Conservation (phyloP, 495 filamentous ascomycete species). For the Schizothecium vesticola region DNA sequence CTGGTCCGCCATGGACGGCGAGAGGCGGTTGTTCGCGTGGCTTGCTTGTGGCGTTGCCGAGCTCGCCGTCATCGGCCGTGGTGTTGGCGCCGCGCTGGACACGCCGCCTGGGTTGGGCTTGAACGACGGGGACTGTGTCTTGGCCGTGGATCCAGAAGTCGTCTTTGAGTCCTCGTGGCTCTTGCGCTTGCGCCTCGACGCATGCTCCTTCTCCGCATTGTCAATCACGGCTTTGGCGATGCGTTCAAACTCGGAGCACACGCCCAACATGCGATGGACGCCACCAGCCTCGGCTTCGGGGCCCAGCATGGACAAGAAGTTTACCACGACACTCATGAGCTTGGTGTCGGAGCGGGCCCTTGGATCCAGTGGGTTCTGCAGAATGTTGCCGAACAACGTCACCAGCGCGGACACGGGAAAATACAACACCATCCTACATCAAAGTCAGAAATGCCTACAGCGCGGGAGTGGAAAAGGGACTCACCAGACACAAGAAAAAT, state of each 20-base stretch:
- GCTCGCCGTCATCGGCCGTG: constrained; percentile 29
- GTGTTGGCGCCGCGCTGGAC: constrained; percentile 22
- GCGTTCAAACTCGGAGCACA: constrained; percentile 91
- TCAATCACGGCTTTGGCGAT: constrained; percentile 92
- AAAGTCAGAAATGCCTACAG: constrained; percentile 16
- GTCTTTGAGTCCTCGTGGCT: constrained; percentile 41
- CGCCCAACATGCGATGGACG: constrained; percentile 84
- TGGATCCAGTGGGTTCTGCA: constrained; percentile 90
- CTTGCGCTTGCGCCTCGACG: constrained; percentile 77
- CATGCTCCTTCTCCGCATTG: constrained; percentile 75
- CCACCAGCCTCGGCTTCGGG: constrained; percentile 77
- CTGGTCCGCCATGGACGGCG: constrained; percentile 38
- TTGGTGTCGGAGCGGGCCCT: constrained; percentile 83
- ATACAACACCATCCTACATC: constrained; percentile 81
- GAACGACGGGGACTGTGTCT: constrained; percentile 24
- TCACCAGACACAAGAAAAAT: constrained; percentile 93
- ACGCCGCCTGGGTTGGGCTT: constrained; percentile 28
- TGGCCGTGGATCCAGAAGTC: constrained; percentile 6
- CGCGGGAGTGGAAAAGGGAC: constrained; percentile 24
- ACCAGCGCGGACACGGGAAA: constrained; percentile 95
- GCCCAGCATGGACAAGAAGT: constrained; percentile 67
- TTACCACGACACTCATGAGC: constrained; percentile 88
- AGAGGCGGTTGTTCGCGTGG: constrained; percentile 26
- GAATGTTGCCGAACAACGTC: constrained; percentile 92
- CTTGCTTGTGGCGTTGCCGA: constrained; percentile 34